A percentile compares a stretch with the other conserved stretches of the same genome.
These are phyloP conservation scores for Plasmodium adleri DNA, from an alignment of 169 alveolate species.

Conservation along the genomic window DNA sequence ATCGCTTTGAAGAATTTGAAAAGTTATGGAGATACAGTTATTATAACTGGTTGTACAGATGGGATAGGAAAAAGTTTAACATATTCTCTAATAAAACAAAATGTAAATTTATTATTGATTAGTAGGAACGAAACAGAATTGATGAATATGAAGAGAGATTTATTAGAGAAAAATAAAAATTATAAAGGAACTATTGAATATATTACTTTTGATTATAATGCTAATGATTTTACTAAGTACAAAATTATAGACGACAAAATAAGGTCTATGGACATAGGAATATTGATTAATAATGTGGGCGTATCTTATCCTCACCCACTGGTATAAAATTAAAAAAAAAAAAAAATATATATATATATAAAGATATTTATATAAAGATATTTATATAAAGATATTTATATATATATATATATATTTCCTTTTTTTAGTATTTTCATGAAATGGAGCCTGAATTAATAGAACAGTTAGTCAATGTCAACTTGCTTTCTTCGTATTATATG, in stretches of 20 bases:
- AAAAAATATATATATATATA: background rate
- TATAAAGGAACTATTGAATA: conserved; percentile 35
- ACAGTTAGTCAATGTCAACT: conserved; percentile 79
- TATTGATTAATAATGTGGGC: conserved; percentile 82
- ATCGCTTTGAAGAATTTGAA: conserved; percentile 32
- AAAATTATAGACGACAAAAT: conserved; percentile 33
- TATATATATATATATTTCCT: background rate
- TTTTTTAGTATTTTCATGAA: conserved; percentile 77
- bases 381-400: background rate
- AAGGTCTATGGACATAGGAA: conserved; percentile 72
- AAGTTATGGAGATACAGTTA: conserved; percentile 79
- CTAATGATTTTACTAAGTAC: conserved; percentile 28
- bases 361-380: background rate
- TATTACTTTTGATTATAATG: conserved; percentile 62
- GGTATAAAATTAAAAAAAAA: conserved; percentile 7
- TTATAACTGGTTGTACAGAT: conserved; percentile 84
- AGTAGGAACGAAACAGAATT: conserved; percentile 55
- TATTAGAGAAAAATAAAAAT: conserved; percentile 25
- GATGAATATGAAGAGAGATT: conserved; percentile 32
- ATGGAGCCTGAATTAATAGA: conserved; percentile 75
- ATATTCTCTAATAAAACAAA: conserved; percentile 51
- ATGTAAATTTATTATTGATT: conserved; percentile 61
- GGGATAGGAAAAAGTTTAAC: conserved; percentile 85
- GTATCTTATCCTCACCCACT: conserved; percentile 79
- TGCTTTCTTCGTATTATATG: conserved; percentile 77